Base-by-base conservation (phyloP, 306 rosid species). In the Astragalus membranaceus region DNA sequence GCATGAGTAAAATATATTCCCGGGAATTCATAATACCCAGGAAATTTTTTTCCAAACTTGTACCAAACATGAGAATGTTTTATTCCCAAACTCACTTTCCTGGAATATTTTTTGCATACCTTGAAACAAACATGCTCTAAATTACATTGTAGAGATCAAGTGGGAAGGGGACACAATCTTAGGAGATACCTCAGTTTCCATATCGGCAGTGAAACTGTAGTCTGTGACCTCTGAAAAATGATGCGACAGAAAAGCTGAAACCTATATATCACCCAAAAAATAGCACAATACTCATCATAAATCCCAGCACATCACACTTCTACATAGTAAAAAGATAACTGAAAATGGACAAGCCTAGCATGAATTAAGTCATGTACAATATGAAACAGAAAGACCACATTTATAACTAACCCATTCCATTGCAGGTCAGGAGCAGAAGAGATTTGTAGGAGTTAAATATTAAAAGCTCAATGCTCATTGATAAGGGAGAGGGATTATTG, bases 221-320 rank as follows among this genome's bases (percentile, higher is more conserved):
- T 95, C 97, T 5, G 92, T 91, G 80, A 95, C 95, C 85, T 91
- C 97, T 4, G 97, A 84, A 72, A 95, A 95, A 87, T 91, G 89
- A 79, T 95, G 86, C 35, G 87, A 75, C 55, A 95, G 96, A 87
- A 89, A 95, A 50, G 97, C 97, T 10, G 99, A 95, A 72, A 95
- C 99, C 99, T 94, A 74, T 58, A 74, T 44, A 74, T 36, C 44
- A 78, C 67, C 82, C 51, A 67, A 74, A 50, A 54, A 61, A 78
- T 14, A 10, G 72, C 14, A 64, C 53, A 78, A 17, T 49, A 59
- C 17, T 39, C 57, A 30, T 54, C 66, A 67, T n/a, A 44, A 63
- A 60, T 14, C 67, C n/a, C 16, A 35, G 62, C 69, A 66, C 26
- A 59, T 61, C 42, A 67, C 7, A 36, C 30, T 69, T 64, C 42